Evolutionary conservation across 768 basidiomycete species (phyloP).

Genomic region (Mrakia blollopis): DNA sequence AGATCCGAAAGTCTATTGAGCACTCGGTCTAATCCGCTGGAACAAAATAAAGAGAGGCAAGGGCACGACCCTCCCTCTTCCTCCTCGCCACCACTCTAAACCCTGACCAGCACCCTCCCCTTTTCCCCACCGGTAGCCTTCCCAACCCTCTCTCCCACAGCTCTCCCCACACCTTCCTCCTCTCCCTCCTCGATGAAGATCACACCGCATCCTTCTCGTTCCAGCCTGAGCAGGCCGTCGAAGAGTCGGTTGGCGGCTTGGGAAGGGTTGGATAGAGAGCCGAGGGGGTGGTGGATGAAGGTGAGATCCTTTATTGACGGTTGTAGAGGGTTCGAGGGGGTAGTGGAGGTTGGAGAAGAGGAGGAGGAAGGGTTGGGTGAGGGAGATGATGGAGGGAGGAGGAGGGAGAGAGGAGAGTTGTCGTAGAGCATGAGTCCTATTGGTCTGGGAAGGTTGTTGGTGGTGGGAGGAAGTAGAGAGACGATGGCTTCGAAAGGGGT

Average conservation of each 20-base stretch:
- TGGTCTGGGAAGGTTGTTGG: constrained; percentile 40
- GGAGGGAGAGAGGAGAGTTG: constrained; percentile 35
- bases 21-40: too few species aligned
- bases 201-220: constrained; percentile 63
- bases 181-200: constrained; percentile 77
- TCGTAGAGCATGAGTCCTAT: constrained; percentile 55
- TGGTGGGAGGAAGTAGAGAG: neutral
- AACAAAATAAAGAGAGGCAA: too few species aligned
- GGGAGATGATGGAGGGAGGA: neutral
- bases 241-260: constrained; percentile 76
- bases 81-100: neutral
- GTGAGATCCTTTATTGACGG: neutral
- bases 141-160: constrained; percentile 87
- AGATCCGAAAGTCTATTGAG: too few species aligned
- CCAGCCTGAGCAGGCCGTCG: constrained; percentile 76
- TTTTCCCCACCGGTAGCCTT: constrained; percentile 70
- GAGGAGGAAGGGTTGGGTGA: neutral
- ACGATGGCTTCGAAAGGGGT: neutral
- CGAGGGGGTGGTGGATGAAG: constrained; percentile 38
- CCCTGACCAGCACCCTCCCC: constrained; percentile 5
- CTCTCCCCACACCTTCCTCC: constrained; percentile 83
- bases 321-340: constrained; percentile 35
- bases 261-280: constrained; percentile 47
- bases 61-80: too few species aligned
- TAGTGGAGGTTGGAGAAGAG: constrained; percentile 39